phyloP scores from a whole-genome alignment of 1,284 basidiomycete species.

The Trichosporon sp. region DNA sequence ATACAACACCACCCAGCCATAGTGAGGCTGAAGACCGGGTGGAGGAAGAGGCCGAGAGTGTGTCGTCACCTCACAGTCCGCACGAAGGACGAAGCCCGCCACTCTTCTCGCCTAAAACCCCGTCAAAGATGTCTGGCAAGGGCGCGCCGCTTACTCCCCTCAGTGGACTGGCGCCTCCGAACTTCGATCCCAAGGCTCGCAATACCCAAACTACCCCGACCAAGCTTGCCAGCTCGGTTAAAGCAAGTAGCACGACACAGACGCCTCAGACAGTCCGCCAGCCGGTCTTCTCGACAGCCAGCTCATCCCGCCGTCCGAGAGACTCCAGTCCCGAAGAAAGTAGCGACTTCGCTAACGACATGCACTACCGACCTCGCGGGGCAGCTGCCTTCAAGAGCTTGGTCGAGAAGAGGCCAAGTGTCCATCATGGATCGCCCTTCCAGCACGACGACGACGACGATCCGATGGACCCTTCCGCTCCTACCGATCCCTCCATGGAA shows the following conservation, averaged over 20 bases:
- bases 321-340: not conserved
- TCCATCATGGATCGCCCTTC: not conserved
- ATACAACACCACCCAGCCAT: not conserved
- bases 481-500: not conserved
- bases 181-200: not conserved
- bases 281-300: not conserved
- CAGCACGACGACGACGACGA: not conserved
- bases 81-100: not conserved
- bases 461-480: not conserved
- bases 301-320: not conserved
- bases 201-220: not conserved
- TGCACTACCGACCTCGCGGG: not conserved
- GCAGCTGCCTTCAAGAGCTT: not conserved
- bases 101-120: not conserved
- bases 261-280: not conserved
- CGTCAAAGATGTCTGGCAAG: not conserved
- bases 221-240: not conserved
- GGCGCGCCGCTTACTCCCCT: not conserved
- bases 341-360: not conserved
- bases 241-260: not conserved
- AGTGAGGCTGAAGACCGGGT: not conserved
- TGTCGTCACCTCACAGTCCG: not conserved
- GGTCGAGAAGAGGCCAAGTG: not conserved
- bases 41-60: not conserved
- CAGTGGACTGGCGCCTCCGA: not conserved